Percentiles rank a stretch among this genome's conserved stretches.
Evolutionary conservation across 345 rosid genomes (phyloP).

Genomic region (Brassica incana): DNA sequence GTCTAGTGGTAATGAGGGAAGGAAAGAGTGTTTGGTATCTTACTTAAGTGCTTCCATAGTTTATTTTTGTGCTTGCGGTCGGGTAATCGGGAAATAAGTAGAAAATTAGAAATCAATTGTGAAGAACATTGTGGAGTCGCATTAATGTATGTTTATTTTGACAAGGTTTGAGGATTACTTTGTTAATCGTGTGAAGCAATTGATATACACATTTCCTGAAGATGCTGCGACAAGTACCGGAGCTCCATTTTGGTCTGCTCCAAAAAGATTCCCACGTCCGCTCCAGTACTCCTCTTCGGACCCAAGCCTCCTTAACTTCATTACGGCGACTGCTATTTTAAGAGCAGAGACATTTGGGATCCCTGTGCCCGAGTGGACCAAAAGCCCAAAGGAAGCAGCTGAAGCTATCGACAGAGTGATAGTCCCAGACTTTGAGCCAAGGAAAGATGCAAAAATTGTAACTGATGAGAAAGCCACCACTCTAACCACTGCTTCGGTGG

Average conservation of each 20-base stretch:
- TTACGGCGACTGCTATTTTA: conserved; percentile 69
- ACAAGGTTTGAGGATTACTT: conserved; percentile 90
- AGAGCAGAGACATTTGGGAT: conserved; percentile 86
- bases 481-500: conserved; percentile 47
- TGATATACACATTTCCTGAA: conserved; percentile 81
- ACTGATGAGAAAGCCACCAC: conserved; percentile 69
- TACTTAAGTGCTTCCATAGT: neutral
- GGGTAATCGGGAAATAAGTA: neutral
- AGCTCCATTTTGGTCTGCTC: conserved; percentile 79
- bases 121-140: neutral
- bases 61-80: neutral
- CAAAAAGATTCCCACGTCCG: conserved; percentile 70
- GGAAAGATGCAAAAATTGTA: conserved; percentile 58
- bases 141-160: conserved; percentile 5
- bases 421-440: conserved; percentile 70
- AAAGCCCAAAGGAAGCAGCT: conserved; percentile 49
- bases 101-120: neutral
- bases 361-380: conserved; percentile 75
- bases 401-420: conserved; percentile 60
- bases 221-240: conserved; percentile 75
- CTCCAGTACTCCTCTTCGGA: conserved; percentile 67
- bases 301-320: conserved; percentile 68
- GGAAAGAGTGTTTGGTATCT: neutral
- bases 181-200: conserved; percentile 75
- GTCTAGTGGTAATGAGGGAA: neutral